These are phyloP conservation scores for Ensete ventricosum DNA, from an alignment of 176 grass and related monocot species.

Conservation along the genomic window DNA sequence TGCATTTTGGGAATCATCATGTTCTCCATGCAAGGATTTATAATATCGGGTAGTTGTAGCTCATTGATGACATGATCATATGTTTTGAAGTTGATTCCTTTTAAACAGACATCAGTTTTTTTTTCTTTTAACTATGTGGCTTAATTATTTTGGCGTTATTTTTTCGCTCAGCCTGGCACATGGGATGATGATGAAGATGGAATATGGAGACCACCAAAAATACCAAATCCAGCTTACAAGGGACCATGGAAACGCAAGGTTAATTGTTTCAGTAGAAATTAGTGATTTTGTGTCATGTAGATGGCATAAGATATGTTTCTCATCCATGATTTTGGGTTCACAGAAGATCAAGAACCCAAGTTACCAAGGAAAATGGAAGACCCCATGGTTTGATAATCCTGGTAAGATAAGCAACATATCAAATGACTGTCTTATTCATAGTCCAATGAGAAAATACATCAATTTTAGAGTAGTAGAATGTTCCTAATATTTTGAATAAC, in stretches of 20 bases:
- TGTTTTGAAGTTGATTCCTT: background rate
- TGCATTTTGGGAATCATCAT: background rate
- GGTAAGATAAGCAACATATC: slow-evolving; percentile 25
- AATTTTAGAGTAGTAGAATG: background rate
- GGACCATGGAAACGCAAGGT: slow-evolving; percentile 95
- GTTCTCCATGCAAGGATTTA: background rate
- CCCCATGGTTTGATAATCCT: slow-evolving; percentile 92
- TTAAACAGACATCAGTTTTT: too few relatives aligned
- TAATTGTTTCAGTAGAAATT: slow-evolving; percentile 15
- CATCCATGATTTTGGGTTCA: slow-evolving; percentile 18
- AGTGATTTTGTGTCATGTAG: background rate
- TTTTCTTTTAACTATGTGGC: background rate
- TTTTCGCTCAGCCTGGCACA: slow-evolving; percentile 57
- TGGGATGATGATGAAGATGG: slow-evolving; percentile 98
- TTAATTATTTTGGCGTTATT: background rate
- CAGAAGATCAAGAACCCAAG: slow-evolving; percentile 99
- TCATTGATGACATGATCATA: background rate
- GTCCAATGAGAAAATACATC: background rate
- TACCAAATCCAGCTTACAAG: slow-evolving; percentile 92
- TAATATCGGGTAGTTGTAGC: background rate
- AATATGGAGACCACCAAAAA: slow-evolving; percentile 75
- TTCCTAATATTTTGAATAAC: background rate
- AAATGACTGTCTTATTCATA: background rate
- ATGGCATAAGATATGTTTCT: slow-evolving; percentile 13
- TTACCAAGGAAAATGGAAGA: slow-evolving; percentile 98